Evolutionary conservation across 2,329 filamentous ascomycete species (phyloP), one percentile per base, ranked within the genome.

Genomic region (Colletotrichum sidae): DNA sequence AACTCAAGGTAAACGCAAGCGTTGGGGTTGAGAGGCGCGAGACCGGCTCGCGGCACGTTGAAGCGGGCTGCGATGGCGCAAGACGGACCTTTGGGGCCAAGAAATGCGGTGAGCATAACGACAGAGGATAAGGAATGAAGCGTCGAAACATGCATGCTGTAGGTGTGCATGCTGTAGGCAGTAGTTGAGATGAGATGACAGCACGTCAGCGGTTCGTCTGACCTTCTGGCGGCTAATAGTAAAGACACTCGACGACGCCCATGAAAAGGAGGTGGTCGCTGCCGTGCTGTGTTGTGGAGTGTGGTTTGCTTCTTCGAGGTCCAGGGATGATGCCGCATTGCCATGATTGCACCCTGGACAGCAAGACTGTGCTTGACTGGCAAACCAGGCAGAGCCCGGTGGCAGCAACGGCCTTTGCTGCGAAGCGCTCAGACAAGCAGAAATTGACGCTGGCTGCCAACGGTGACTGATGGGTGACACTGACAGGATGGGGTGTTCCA

Each of bases 321-420:
- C 44, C 15, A 37, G 8, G 52, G 10, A 17, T 49, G 42, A 35
- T 55, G 39, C 12, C n/a, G 34, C 54, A 47, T 34, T 38, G 25
- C 25, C 50, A 41, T 10, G 33, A 38, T 4, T 15, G 33, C 13
- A 42, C 39, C 13, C 39, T 42, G 25, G 25, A 42, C 39, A 42
- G 49, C n/a, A 7, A 33, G 33, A 12, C 5, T 38, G 49, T 35
- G 15, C 34, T n/a, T 46, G 33, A 33, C 25, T 15, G 47, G 38
- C 34, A 35, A 15, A 25, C 57, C 55, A 46, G 57, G 51, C 45
- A 41, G 25, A 61, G 57, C 51, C 47, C n/a, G 38, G 50, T 60
- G 47, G 60, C 47, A 15, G 41, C 60, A 44, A 45, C 5, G 25
- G 25, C 25, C 25, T 25, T 25, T 25, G 25, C 25, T 25, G 25